Base-by-base conservation (phyloP, 495 filamentous ascomycete species). In the Daldinia decipiens region DNA sequence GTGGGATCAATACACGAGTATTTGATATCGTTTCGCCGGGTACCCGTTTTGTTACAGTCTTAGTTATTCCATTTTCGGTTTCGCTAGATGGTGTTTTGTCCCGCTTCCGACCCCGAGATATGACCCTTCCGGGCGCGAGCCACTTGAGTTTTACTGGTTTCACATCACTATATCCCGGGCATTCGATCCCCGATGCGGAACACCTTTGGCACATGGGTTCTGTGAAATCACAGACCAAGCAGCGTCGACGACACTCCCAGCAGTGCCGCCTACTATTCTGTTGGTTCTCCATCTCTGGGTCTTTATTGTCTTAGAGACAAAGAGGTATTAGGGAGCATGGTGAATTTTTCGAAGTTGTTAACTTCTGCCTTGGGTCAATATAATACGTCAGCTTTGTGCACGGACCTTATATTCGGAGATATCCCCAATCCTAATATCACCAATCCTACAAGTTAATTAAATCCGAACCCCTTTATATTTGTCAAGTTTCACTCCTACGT, bases 221-320 rank as follows among this genome's bases (percentile, higher is more conserved):
- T 6, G 62, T 55, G 40, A 65, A 76, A 59, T 77, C 77, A 19
- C 77, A 79, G 4, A 79, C 75, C 24, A 79, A 56, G 11, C 61
- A 73, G 9, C 75, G 75, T 39, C 75, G 70, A 21, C 63, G 76
- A 62, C 77, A 79, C 65, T 79, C 77, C 77, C 77, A 77, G 62
- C 77, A 77, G 45, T 78, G 75, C 34, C 71, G 75, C 24, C 70
- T 73, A 21, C 9, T 24, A 15, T 29, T 29, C 50, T 7, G 50
- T 26, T 29, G 21, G 27, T 2, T 15, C 12, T n/a, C 50, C 50
- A 53, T 53, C 26, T 24, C 27, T 5, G 26, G 3, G 19, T 47
- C 11, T 5, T 7, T 24, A 47, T 24, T 12, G 43, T 19, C 43
- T 24, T 47, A 47, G 19, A 47, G 17, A 9, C 3, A 47, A 17